A percentile compares a stretch with the other conserved stretches of the same genome.
phyloP scores from a whole-genome alignment of 768 basidiomycete genomes.

The Leucocoprinus leucothites region DNA sequence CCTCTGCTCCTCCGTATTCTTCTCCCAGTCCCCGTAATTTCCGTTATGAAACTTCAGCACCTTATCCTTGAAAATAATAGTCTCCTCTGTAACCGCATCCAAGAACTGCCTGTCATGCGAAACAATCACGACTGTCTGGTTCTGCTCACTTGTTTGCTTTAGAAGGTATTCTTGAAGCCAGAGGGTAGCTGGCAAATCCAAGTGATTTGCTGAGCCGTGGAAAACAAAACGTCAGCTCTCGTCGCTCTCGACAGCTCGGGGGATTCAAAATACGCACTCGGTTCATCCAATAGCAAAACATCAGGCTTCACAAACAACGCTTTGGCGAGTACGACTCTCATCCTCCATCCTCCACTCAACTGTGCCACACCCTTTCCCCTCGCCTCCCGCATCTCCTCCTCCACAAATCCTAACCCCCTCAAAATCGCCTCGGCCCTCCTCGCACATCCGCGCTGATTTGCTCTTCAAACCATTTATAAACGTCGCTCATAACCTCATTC shows the following conservation, averaged over 20 bases:
- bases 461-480: slow-evolving; percentile 25
- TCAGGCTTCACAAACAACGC: slow-evolving; percentile 56
- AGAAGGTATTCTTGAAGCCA: slow-evolving; percentile 54
- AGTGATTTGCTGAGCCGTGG: slow-evolving; percentile 38
- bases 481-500: slow-evolving; percentile 21
- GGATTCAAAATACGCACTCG: slow-evolving; percentile 23
- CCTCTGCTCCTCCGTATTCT: slow-evolving; percentile 40
- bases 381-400: slow-evolving; percentile 27
- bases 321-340: slow-evolving; percentile 55
- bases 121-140: slow-evolving; percentile 54
- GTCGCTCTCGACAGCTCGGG: too few species aligned
- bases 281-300: slow-evolving; percentile 59
- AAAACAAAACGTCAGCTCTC: too few species aligned
- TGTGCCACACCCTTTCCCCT: slow-evolving; percentile 34
- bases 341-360: slow-evolving; percentile 66
- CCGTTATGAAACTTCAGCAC: slow-evolving; percentile 55
- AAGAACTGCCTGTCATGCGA: slow-evolving; percentile 67
- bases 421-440: slow-evolving; percentile 51
- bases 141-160: slow-evolving; percentile 25
- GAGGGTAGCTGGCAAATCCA: slow-evolving; percentile 50
- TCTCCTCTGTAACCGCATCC: slow-evolving; percentile 56
- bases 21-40: slow-evolving; percentile 48
- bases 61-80: slow-evolving; percentile 54
- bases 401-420: slow-evolving; percentile 55
- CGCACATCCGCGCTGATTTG: slow-evolving; percentile 28